phyloP scores from a whole-genome alignment of 2,329 filamentous ascomycete genomes.

The Curvularia verruculosa region DNA sequence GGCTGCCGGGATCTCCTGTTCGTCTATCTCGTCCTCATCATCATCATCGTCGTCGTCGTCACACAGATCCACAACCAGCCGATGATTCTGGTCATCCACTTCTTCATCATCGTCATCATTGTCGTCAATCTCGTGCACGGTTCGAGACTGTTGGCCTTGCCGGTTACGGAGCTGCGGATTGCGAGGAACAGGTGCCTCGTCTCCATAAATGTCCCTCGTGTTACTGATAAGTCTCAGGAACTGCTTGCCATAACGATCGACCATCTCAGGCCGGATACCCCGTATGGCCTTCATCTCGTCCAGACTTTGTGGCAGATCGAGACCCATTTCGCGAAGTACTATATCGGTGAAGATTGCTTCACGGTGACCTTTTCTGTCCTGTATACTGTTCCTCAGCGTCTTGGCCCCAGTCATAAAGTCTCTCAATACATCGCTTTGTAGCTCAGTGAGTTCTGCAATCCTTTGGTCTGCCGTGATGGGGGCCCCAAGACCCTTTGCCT shows the following conservation, averaged over 20 bases:
- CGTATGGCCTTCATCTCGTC: conserved; percentile 68
- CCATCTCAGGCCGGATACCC: conserved; percentile 67
- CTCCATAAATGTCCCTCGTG: conserved; percentile 36
- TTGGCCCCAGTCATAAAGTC: conserved; percentile 70
- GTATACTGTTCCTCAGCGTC: conserved; percentile 64
- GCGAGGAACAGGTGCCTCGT: conserved; percentile 22
- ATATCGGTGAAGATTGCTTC: conserved; percentile 70
- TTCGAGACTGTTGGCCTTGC: conserved; percentile 20
- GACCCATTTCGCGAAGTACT: conserved; percentile 74
- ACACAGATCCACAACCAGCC: conserved; percentile 55
- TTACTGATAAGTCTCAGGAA: conserved; percentile 64
- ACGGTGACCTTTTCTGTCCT: conserved; percentile 63
- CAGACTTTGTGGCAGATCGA: conserved; percentile 67
- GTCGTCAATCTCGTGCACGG: conserved; percentile 43
- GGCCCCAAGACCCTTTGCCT: conserved; percentile 55
- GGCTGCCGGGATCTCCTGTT: conserved; percentile 27
- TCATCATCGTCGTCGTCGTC: conserved; percentile 42
- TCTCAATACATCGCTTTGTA: conserved; percentile 68
- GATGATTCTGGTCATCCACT: conserved; percentile 57
- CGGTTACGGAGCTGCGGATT: conserved; percentile 21
- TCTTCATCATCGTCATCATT: conserved; percentile 50
- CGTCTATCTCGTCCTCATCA: conserved; percentile 44
- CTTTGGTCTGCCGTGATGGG: conserved; percentile 65
- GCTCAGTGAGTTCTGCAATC: conserved; percentile 60
- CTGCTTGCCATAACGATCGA: conserved; percentile 64